Evolutionary conservation across 2,329 filamentous ascomycete genomes (phyloP), one percentile per base, ranked within the genome.

Genomic region (Alternaria atra): DNA sequence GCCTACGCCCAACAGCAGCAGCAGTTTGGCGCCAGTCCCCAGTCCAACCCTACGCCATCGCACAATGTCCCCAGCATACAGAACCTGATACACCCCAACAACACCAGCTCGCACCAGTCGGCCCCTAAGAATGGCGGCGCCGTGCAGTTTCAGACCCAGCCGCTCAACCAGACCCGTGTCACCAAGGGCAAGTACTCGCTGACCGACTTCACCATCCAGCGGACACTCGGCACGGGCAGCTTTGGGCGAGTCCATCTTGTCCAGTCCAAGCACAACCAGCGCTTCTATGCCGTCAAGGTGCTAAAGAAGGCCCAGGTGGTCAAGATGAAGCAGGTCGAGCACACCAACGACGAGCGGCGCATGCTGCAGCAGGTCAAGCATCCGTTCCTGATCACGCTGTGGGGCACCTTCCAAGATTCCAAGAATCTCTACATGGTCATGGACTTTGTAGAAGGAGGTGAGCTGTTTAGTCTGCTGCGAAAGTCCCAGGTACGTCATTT

Each of bases 271-370:
- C 95, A 99, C 83, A 99, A 99, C 80, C 92, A 97, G 81, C 90
- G 95, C 64, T 99, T 94, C 84, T 99, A 99, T 82, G 95, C 95
- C 46, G 90, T 99, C 81, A 99, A 99, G 83, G 95, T 99, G 68
- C 83, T 99, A 81, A 99, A 99, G 81, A 99, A 99, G 86, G 90
- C 90, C 50, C 95, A 99, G 82, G 94, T 99, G 55, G 93, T 99
- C 80, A 97, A 97, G 84, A 98, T 99, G 95, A 99, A 99, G 87
- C 95, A 99, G 81, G 93, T 99, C 62, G 95, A 99, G 81, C 95
- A 99, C 82, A 99, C 95, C 69, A 99, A 99, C 76, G 95, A 99
- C 80, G 95, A 99, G 84, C 87, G 95, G 69, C 89, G 88, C 73
- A 99, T 99, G 95, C 83, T 99, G 73, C 92, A 93, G 78, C 91